phyloP scores from a whole-genome alignment of 345 rosid genomes.

The Litchi chinensis region DNA sequence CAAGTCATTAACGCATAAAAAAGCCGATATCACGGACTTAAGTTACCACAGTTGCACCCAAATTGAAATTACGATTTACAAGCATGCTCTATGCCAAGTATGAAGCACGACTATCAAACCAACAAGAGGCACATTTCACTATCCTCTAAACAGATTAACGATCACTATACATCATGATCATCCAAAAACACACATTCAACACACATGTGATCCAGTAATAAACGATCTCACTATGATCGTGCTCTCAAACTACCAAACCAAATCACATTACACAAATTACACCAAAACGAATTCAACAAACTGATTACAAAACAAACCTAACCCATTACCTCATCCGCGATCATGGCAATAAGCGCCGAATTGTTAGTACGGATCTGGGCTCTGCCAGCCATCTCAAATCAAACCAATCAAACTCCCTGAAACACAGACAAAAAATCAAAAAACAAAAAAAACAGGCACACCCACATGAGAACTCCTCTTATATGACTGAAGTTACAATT shows the following conservation, averaged over 20 bases:
- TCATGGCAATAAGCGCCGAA: constrained; percentile 79
- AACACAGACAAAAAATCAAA: background rate
- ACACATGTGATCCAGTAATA: background rate
- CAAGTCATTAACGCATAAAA: background rate
- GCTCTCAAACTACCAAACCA: background rate
- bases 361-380: constrained; percentile 51
- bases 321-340: constrained; percentile 69
- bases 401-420: constrained; percentile 13
- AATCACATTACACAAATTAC: background rate
- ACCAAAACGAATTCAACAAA: background rate
- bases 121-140: background rate
- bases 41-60: background rate
- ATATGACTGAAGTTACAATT: background rate
- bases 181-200: background rate
- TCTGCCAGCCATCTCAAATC: constrained; percentile 59
- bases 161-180: background rate
- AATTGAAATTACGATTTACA: background rate
- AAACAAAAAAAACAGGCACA: too few relatives aligned
- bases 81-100: background rate
- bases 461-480: background rate
- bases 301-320: background rate
- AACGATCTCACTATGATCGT: background rate
- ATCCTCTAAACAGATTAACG: background rate
- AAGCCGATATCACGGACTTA: background rate
- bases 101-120: background rate